A percentile compares a stretch with the other conserved stretches of the same genome.
These are phyloP conservation scores for Mycena amicta DNA, from an alignment of 768 basidiomycete genomes.

Conservation along the genomic window DNA sequence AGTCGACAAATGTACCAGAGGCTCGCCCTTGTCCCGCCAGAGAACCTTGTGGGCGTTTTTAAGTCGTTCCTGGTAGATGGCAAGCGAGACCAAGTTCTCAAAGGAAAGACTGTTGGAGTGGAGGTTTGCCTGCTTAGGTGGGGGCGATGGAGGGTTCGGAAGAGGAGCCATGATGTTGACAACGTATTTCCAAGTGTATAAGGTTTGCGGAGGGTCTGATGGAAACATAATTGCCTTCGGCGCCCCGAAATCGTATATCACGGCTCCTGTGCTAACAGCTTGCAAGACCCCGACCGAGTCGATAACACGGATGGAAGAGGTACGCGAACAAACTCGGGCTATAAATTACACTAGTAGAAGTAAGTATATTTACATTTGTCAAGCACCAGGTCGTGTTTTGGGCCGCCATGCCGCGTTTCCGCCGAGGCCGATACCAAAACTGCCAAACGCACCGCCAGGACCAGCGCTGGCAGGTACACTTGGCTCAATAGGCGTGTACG, in stretches of 20 bases:
- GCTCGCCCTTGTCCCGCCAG: conserved; percentile 80
- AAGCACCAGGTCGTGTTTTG: background rate
- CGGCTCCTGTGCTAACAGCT: too few relatives aligned
- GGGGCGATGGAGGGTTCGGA: background rate
- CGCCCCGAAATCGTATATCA: too few relatives aligned
- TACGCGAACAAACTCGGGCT: too few relatives aligned
- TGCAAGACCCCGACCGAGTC: too few relatives aligned
- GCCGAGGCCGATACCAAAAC: conserved; percentile 48
- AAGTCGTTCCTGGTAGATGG: conserved; percentile 79
- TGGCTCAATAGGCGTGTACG: conserved; percentile 19
- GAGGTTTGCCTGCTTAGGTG: too few relatives aligned
- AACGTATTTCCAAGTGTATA: too few relatives aligned
- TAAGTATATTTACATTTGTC: background rate
- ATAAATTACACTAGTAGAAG: background rate
- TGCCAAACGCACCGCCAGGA: conserved; percentile 47
- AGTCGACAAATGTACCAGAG: conserved; percentile 65
- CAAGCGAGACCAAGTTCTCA: conserved; percentile 82
- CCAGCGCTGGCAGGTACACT: conserved; percentile 25
- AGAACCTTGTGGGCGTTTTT: conserved; percentile 77
- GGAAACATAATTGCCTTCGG: too few relatives aligned
- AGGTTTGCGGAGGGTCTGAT: too few relatives aligned
- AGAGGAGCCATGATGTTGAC: background rate
- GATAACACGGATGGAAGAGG: too few relatives aligned
- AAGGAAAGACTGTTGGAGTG: conserved; percentile 47
- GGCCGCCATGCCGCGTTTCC: conserved; percentile 29